Conservation (phyloP, 1,139 yeast species). For the Komagataea norvegica region DNA sequence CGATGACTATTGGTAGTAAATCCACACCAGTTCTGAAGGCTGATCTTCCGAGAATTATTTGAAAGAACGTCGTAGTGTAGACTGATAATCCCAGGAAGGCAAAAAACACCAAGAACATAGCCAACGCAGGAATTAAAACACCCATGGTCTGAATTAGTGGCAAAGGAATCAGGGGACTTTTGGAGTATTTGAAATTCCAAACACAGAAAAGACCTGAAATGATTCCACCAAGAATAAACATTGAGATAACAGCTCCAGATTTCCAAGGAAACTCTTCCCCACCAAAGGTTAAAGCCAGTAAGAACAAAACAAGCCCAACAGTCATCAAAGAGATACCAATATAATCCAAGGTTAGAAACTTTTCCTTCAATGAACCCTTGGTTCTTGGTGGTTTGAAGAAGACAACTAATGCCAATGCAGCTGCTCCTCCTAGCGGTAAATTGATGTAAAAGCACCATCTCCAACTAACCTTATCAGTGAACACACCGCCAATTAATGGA, state of each 20-base stretch:
- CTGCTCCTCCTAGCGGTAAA: constrained; percentile 61
- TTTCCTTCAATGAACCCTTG: constrained; percentile 36
- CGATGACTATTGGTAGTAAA: constrained; percentile 48
- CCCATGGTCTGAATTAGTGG: constrained; percentile 32
- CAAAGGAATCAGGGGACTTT: constrained; percentile 43
- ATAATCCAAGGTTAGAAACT: constrained; percentile 43
- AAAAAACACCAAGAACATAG: constrained; percentile 38
- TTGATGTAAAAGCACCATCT: constrained; percentile 78
- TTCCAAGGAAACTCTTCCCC: constrained; percentile 45
- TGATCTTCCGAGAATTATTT: constrained; percentile 41
- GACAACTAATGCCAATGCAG: constrained; percentile 40
- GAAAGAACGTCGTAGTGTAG: constrained; percentile 52
- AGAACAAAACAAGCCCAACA: constrained; percentile 39
- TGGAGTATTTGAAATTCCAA: constrained; percentile 46
- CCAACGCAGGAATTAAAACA: constrained; percentile 32
- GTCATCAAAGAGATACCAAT: constrained; percentile 42
- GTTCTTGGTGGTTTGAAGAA: constrained; percentile 56
- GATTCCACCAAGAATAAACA: constrained; percentile 53
- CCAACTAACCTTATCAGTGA: constrained; percentile 60
- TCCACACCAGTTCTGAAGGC: constrained; percentile 59
- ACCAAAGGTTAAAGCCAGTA: constrained; percentile 51
- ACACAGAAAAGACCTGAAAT: constrained; percentile 36
- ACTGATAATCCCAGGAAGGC: constrained; percentile 42
- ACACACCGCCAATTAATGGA: constrained; percentile 67
- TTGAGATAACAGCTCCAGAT: constrained; percentile 50